Evolutionary conservation across 129 eudicot species (phyloP).

Genomic region (Tanacetum coccineum): DNA sequence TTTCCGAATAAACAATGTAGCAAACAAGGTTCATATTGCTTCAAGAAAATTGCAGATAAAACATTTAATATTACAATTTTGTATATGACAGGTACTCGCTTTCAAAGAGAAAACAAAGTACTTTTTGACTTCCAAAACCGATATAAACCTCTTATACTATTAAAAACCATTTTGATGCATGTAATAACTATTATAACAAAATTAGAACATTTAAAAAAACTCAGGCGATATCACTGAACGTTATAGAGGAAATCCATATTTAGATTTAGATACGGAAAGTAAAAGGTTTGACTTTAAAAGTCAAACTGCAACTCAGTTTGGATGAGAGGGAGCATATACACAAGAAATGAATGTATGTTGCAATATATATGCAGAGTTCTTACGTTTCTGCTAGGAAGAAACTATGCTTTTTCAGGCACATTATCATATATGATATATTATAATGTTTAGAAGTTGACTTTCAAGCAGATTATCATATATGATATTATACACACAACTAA

Average conservation of each 20-base stretch:
- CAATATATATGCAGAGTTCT: slow-evolving; percentile 22
- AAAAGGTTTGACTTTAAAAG: slow-evolving; percentile 8
- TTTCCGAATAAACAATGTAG: too few relatives aligned
- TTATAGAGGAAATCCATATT: not conserved
- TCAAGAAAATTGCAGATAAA: too few relatives aligned
- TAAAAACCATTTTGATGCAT: not conserved
- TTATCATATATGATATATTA: too few relatives aligned
- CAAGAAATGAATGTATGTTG: slow-evolving; percentile 23
- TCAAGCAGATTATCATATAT: too few relatives aligned
- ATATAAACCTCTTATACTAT: slow-evolving; percentile 3
- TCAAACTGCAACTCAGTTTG: slow-evolving; percentile 5
- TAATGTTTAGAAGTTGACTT: too few relatives aligned
- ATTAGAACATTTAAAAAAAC: not conserved
- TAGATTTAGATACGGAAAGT: not conserved
- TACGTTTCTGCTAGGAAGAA: slow-evolving; percentile 97
- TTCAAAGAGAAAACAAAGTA: not conserved
- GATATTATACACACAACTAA: too few relatives aligned
- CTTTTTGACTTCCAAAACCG: slow-evolving; percentile 12
- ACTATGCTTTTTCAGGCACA: too few relatives aligned
- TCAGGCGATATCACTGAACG: slow-evolving; percentile 1
- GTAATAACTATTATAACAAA: not conserved
- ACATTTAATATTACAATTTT: too few relatives aligned
- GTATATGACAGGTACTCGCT: not conserved
- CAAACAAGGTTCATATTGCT: too few relatives aligned
- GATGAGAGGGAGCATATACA: slow-evolving; percentile 13